These are phyloP conservation scores for Erysimum pusillum DNA, from an alignment of 441 rosid genomes.

Conservation along the genomic window DNA sequence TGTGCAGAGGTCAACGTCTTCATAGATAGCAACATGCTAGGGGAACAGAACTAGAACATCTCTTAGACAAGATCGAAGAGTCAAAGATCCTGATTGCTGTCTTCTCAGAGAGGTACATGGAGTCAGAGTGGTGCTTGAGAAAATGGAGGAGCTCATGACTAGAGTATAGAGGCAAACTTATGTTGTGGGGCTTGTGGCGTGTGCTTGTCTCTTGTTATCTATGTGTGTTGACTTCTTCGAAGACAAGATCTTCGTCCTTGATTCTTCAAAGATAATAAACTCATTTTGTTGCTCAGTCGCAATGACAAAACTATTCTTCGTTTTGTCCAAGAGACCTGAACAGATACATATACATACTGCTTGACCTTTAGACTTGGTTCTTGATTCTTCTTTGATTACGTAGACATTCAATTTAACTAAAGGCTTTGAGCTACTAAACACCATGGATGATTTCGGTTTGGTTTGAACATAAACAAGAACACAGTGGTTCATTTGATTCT, in stretches of 20 bases:
- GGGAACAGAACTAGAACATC: no score
- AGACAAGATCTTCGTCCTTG: neutral
- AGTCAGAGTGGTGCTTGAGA: no score
- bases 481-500: constrained; percentile 53
- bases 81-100: no score
- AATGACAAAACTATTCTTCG: neutral
- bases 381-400: neutral
- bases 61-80: no score
- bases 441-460: constrained; percentile 48
- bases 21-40: no score
- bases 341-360: neutral
- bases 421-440: neutral
- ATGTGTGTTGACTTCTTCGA: no score
- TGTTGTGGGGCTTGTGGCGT: no score
- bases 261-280: neutral
- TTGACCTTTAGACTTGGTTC: neutral
- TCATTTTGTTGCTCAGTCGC: neutral
- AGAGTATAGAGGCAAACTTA: no score
- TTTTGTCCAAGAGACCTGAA: neutral
- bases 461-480: constrained; percentile 79
- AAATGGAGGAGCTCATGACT: no score
- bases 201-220: no score
- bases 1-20: no score
- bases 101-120: no score
- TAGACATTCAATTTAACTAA: neutral